Conservation (phyloP, 2,329 filamentous ascomycete genomes). For the Gliomastix tumulicola region DNA sequence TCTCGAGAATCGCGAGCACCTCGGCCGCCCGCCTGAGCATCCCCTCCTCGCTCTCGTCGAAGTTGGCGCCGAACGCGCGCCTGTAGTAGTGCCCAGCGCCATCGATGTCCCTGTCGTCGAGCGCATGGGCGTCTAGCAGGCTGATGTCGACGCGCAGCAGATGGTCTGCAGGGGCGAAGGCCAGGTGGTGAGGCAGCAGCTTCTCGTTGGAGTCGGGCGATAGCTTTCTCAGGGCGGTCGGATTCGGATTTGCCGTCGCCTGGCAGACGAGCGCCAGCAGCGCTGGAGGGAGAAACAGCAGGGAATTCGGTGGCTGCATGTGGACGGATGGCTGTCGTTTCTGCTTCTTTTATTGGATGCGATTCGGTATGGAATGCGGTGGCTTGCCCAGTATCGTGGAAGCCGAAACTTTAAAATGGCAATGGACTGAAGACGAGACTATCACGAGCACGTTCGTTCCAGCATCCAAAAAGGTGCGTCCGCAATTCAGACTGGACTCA, state of each 20-base stretch:
- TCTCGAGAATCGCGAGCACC: slow-evolving; percentile 39
- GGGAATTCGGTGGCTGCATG: too few species aligned
- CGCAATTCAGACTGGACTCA: too few species aligned
- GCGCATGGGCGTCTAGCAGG: too few species aligned
- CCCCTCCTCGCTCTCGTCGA: slow-evolving; percentile 11
- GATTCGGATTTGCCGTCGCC: slow-evolving; percentile 28
- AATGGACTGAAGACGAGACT: too few species aligned
- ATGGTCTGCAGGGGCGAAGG: slow-evolving; percentile 26
- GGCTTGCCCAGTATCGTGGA: too few species aligned
- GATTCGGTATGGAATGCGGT: too few species aligned
- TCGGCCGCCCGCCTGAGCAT: slow-evolving; percentile 36
- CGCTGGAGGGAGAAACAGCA: slow-evolving; percentile 33
- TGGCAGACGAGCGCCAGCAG: slow-evolving; percentile 36
- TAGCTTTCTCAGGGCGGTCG: slow-evolving; percentile 67
- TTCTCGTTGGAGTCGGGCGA: slow-evolving; percentile 63
- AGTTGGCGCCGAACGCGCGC: slow-evolving; percentile 45
- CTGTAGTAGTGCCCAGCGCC: slow-evolving; percentile 22
- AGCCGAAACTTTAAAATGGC: too few species aligned
- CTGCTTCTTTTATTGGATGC: too few species aligned
- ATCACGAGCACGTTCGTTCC: too few species aligned
- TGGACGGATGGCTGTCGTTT: too few species aligned
- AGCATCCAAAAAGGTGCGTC: too few species aligned
- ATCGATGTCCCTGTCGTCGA: slow-evolving; percentile 3
- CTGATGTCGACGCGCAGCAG: background rate
- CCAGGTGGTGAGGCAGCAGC: slow-evolving; percentile 63